A percentile compares a stretch with the other conserved stretches of the same genome.
phyloP scores from a whole-genome alignment of 148 eudicot genomes.

The Chenopodium quinoa region DNA sequence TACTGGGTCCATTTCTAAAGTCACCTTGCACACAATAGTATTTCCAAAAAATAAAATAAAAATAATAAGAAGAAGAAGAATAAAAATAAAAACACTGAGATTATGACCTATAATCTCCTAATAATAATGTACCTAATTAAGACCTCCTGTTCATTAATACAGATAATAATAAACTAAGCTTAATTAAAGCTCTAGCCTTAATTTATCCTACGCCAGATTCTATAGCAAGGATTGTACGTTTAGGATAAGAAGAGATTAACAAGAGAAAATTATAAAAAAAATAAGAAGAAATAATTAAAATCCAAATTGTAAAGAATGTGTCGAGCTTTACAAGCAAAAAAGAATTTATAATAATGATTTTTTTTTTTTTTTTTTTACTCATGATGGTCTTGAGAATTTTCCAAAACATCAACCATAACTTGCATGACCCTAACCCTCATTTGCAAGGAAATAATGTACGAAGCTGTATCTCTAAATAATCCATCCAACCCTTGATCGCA shows the following conservation, averaged over 20 bases:
- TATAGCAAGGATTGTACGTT: conserved; percentile 1
- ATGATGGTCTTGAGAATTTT: conserved; percentile 18
- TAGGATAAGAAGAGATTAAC: not conserved
- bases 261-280: not conserved
- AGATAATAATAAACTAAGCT: conserved; percentile 13
- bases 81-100: not conserved
- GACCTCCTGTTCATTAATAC: conserved; percentile 20
- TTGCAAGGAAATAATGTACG: conserved; percentile 60
- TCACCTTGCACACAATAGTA: conserved; percentile 14
- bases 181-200: not conserved
- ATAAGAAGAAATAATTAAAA: not conserved
- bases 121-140: conserved; percentile 17
- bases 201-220: conserved; percentile 20
- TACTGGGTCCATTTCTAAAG: conserved; percentile 6
- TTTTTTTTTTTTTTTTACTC: not conserved
- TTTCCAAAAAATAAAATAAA: not conserved
- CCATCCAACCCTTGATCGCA: conserved; percentile 39
- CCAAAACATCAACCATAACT: conserved; percentile 52
- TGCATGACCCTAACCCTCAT: conserved; percentile 73
- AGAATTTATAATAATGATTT: not conserved
- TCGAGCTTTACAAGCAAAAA: conserved; percentile 23
- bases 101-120: conserved; percentile 10
- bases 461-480: conserved; percentile 63
- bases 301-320: conserved; percentile 28
- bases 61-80: not conserved